Evolutionary conservation across 805 yeast genomes (phyloP).

Genomic region (Cyberlindnera americana): DNA sequence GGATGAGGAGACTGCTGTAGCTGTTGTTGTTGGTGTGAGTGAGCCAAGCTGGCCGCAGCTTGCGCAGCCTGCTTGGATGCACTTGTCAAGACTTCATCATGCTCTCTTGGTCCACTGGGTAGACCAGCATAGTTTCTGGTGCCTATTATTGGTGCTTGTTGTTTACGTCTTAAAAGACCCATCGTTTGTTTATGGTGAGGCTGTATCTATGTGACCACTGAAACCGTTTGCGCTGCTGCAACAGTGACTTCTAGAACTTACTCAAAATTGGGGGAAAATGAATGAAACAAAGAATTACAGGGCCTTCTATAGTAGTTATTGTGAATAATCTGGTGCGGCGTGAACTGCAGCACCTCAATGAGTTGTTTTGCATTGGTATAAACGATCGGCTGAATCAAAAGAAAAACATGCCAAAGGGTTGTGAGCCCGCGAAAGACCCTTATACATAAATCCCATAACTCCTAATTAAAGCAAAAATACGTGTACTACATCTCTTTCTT

Average conservation of each 20-base stretch:
- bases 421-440: neutral
- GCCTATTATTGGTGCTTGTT: slow-evolving; percentile 17
- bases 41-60: slow-evolving; percentile 19
- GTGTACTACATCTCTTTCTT: too few relatives aligned
- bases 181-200: slow-evolving; percentile 6
- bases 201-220: neutral
- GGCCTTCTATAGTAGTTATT: too few relatives aligned
- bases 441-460: too few relatives aligned
- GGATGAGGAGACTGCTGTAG: slow-evolving; percentile 4
- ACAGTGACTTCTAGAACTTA: too few relatives aligned
- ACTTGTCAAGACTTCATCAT: neutral
- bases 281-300: too few relatives aligned
- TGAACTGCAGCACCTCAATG: too few relatives aligned
- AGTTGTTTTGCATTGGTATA: too few relatives aligned
- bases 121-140: slow-evolving; percentile 25
- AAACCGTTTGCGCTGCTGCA: too few relatives aligned
- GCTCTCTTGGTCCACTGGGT: slow-evolving; percentile 8
- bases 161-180: slow-evolving; percentile 25
- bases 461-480: too few relatives aligned
- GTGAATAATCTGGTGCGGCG: too few relatives aligned
- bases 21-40: slow-evolving; percentile 7
- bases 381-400: too few relatives aligned
- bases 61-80: slow-evolving; percentile 25
- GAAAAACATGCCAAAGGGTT: neutral
- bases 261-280: too few relatives aligned